Evolutionary conservation across 495 filamentous ascomycete species (phyloP), one percentile per base, ranked within the genome.

Genomic region (Penicillium paxilli): DNA sequence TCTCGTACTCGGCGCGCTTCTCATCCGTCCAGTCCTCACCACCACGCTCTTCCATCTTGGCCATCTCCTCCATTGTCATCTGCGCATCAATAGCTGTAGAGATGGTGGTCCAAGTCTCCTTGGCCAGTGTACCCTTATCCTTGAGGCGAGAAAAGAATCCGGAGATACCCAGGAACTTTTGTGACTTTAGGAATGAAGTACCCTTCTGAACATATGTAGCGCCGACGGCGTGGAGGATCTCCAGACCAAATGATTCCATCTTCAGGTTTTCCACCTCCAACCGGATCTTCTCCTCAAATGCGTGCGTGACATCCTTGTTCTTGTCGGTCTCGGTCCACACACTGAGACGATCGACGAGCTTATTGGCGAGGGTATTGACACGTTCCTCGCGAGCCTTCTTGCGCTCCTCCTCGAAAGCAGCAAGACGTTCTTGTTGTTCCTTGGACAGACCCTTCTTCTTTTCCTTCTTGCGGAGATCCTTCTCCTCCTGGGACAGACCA

Each of bases 1-100:
- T 85, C 76, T 98, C 93, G 59, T 92, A 96, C 73, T 99, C 94
- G n/a, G 87, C 81, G 74, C 91, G 93, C 79, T 89, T 92, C 84
- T 99, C 95, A 59, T 98, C 94, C 9, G 94, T 97, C 94, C 94
- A 99, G 37, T 96, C 93, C 49, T 97, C 95, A 19, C 94, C 94
- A 17, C 94, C 94, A 63, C 87, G 87, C 77, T 96, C 89, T 73
- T 99, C 95, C 71, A 91, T 71, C 67, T 93, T 92, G 21, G 92
- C 92, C 94, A 99, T 98, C 69, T 97, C 94, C 72, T 98, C 95
- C 87, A 99, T 96, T 47, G 91, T 96, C 80, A 95, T 85, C 71
- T 99, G 94, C 40, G 94, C 94, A 63, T 96, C 92, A 55, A 99
- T 96, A n/a, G 94, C 94, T 17, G 90, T 95, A 22, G 85, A 90